Evolutionary conservation across 306 rosid genomes (phyloP), one percentile per base, ranked within the genome.

Genomic region (Trichosanthes cucumerina): DNA sequence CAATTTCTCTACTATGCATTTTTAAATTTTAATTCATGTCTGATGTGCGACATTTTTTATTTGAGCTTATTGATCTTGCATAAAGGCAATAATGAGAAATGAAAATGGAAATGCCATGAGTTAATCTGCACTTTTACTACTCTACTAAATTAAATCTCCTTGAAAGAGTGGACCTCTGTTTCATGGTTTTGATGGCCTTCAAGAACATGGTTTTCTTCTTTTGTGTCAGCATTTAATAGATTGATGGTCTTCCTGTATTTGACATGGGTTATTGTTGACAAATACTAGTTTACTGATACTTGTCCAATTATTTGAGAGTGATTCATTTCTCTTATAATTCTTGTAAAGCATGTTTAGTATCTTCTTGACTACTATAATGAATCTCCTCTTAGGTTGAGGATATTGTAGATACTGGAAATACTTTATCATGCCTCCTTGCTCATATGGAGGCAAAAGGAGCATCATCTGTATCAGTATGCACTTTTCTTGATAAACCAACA

Each of bases 401-500:
- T 80, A 88, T 94, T 53, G 90, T 94, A 34, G 98, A 94, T 60
- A 88, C 93, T 0, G 98, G 98, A 53, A 90, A 65, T 44, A 94
- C 98, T 36, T 1, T 94, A 31, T 86, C 86, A 12, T 76, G 71
- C 65, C 80, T 92, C 21, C 81, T 89, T 81, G 84, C 76, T 1
- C 88, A 89, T 83, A 69, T 95, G 88, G 83, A 92, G 75, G 76
- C 85, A 4, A 92, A 92, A 82, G 97, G 93, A 41, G 97, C 96
- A 0, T 84, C 92, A 23, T 89, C 97, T 83, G 89, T 94, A 7
- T 92, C 98, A 2, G 90, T 94, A 0, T 91, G 97, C 81, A 78
- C 97, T 57, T 86, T 95, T 70, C 98, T 95, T 72, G 97, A 95
- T 81, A 95, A 92, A 82, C 93, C 97, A 10, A 23, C 83, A 0